These are phyloP conservation scores for Tylopilus plumbeoviolaceoides DNA, from an alignment of 768 basidiomycete genomes.

Conservation along the genomic window DNA sequence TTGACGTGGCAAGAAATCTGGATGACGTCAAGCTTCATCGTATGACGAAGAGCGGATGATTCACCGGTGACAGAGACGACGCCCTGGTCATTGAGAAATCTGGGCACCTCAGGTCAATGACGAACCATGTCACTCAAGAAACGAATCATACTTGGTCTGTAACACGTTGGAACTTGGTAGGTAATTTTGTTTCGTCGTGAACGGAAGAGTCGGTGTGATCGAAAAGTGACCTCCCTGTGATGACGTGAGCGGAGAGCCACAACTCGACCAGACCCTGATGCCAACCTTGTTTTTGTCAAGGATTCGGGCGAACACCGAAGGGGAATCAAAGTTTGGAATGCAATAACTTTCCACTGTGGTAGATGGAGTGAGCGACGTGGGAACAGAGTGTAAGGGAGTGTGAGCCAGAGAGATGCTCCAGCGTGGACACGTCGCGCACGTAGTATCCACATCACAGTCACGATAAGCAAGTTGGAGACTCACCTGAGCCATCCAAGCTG, in stretches of 20 bases:
- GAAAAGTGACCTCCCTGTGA: slow-evolving; percentile 85
- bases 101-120: slow-evolving; percentile 15
- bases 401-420: not conserved
- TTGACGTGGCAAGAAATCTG: slow-evolving; percentile 79
- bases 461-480: slow-evolving; percentile 19
- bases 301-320: slow-evolving; percentile 86
- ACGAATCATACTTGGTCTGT: slow-evolving; percentile 61
- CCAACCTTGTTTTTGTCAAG: slow-evolving; percentile 74
- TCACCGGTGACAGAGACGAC: slow-evolving; percentile 80
- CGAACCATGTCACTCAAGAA: not conserved
- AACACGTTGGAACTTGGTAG: slow-evolving; percentile 80
- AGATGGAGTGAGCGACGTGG: slow-evolving; percentile 3
- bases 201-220: slow-evolving; percentile 67
- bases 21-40: slow-evolving; percentile 4
- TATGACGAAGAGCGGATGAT: not conserved
- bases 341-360: slow-evolving; percentile 84
- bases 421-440: not conserved
- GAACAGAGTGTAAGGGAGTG: not conserved
- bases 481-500: slow-evolving; percentile 80
- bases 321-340: slow-evolving; percentile 90
- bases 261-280: not conserved
- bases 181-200: slow-evolving; percentile 78
- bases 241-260: slow-evolving; percentile 2
- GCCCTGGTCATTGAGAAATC: slow-evolving; percentile 82
- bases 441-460: not conserved